These are phyloP conservation scores for Vitis hybrid DNA, from an alignment of 177 flowering plant genomes.

Conservation along the genomic window DNA sequence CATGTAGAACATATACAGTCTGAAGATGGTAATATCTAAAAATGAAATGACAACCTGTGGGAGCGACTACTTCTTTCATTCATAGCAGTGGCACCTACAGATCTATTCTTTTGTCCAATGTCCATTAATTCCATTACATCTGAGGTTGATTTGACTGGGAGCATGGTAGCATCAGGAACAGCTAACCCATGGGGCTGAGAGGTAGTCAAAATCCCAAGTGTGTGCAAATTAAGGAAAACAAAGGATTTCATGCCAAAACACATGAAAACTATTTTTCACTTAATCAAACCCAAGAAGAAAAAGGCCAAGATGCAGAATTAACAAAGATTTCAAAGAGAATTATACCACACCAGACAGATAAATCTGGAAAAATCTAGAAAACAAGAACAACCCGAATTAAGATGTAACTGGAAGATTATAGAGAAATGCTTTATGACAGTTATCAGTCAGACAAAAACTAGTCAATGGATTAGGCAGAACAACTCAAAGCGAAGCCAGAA, in stretches of 20 bases:
- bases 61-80: conserved; percentile 80
- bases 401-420: no score
- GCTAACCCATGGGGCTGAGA: conserved; percentile 62
- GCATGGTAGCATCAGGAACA: conserved; percentile 76
- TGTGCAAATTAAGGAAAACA: conserved; percentile 57
- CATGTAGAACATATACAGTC: no score
- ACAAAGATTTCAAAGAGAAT: no score
- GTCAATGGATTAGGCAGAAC: no score
- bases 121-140: conserved; percentile 61
- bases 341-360: no score
- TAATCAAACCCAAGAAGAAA: no score
- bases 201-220: conserved; percentile 56
- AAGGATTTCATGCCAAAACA: neutral
- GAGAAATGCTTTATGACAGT: no score
- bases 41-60: conserved; percentile 46
- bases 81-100: conserved; percentile 58
- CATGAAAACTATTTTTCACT: neutral
- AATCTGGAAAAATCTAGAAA: no score
- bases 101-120: conserved; percentile 52
- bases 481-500: neutral
- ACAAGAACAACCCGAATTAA: no score
- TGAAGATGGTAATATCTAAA: no score
- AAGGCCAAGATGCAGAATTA: no score
- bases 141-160: conserved; percentile 40
- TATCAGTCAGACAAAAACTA: no score